Percentiles rank a stretch among this genome's conserved stretches.
These are phyloP conservation scores for Xerocomus amazonicus DNA, from an alignment of 1,284 basidiomycete species.

Conservation along the genomic window DNA sequence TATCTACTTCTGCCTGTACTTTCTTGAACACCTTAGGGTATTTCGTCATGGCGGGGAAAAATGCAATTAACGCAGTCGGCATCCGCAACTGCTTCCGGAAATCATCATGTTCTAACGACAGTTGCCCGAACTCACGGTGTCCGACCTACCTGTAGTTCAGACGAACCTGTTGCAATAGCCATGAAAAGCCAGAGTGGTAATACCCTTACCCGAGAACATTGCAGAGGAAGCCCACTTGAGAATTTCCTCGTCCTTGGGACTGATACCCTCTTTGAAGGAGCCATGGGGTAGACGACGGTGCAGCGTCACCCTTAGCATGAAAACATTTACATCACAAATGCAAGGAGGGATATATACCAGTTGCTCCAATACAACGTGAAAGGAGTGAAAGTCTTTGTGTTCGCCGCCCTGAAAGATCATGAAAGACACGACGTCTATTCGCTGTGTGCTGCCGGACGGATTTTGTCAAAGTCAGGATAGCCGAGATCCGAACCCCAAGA, in stretches of 20 bases:
- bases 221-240: conserved; percentile 16
- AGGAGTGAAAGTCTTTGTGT: conserved; percentile 82
- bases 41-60: conserved; percentile 22
- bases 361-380: conserved; percentile 71
- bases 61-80: conserved; percentile 37
- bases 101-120: conserved; percentile 22
- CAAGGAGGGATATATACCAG: no score
- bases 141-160: conserved; percentile 17
- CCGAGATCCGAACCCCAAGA: conserved; percentile 54
- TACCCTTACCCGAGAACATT: conserved; percentile 21
- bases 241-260: conserved; percentile 11
- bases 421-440: no score
- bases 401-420: conserved; percentile 76
- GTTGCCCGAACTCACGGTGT: conserved; percentile 9
- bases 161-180: neutral
- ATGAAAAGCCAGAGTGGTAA: neutral
- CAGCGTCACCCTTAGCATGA: conserved; percentile 36
- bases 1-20: conserved; percentile 18
- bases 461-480: conserved; percentile 84
- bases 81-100: conserved; percentile 22
- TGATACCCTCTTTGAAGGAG: conserved; percentile 3
- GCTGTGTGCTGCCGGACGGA: conserved; percentile 85
- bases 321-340: no score
- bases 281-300: conserved; percentile 35
- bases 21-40: conserved; percentile 11